A percentile compares a stretch with the other conserved stretches of the same genome.
These are phyloP conservation scores for Salmacisia buchloeana DNA, from an alignment of 1,284 basidiomycete species.

Conservation along the genomic window DNA sequence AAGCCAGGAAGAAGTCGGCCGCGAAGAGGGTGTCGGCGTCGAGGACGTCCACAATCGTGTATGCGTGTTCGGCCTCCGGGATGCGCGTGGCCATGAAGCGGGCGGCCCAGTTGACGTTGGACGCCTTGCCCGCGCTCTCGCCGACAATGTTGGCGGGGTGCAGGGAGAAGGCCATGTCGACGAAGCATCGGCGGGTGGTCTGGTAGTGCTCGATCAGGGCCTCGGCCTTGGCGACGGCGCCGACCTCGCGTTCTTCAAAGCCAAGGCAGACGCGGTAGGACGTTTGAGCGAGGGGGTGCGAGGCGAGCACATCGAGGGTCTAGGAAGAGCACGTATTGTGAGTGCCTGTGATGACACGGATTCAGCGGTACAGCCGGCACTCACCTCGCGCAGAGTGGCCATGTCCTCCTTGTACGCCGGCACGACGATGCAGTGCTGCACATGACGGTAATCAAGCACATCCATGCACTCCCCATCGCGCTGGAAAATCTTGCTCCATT, in stretches of 20 bases:
- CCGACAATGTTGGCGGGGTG: slow-evolving; percentile 44
- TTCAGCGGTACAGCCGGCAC: not conserved
- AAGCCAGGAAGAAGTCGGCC: slow-evolving; percentile 47
- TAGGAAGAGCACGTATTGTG: slow-evolving; percentile 3
- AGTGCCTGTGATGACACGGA: not conserved
- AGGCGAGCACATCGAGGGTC: slow-evolving; percentile 47
- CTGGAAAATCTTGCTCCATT: slow-evolving; percentile 9
- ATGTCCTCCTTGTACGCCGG: slow-evolving; percentile 48
- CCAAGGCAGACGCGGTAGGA: slow-evolving; percentile 47
- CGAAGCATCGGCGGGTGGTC: slow-evolving; percentile 23
- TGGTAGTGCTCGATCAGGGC: slow-evolving; percentile 35
- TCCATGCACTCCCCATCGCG: slow-evolving; percentile 6
- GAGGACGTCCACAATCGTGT: slow-evolving; percentile 39
- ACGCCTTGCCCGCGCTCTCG: slow-evolving; percentile 45
- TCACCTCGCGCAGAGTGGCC: slow-evolving; percentile 33
- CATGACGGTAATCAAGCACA: slow-evolving; percentile 26
- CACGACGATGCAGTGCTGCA: slow-evolving; percentile 45
- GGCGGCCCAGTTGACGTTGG: slow-evolving; percentile 47
- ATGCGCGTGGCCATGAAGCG: slow-evolving; percentile 28
- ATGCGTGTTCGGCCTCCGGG: slow-evolving; percentile 8
- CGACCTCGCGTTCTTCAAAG: slow-evolving; percentile 47
- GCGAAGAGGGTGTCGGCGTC: slow-evolving; percentile 49
- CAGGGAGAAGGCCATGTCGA: slow-evolving; percentile 40
- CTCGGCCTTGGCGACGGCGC: slow-evolving; percentile 39
- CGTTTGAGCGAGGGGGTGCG: slow-evolving; percentile 37